Percentiles rank a stretch among this genome's conserved stretches.
Evolutionary conservation across 768 basidiomycete genomes (phyloP).

Genomic region (Ramaria rubella): DNA sequence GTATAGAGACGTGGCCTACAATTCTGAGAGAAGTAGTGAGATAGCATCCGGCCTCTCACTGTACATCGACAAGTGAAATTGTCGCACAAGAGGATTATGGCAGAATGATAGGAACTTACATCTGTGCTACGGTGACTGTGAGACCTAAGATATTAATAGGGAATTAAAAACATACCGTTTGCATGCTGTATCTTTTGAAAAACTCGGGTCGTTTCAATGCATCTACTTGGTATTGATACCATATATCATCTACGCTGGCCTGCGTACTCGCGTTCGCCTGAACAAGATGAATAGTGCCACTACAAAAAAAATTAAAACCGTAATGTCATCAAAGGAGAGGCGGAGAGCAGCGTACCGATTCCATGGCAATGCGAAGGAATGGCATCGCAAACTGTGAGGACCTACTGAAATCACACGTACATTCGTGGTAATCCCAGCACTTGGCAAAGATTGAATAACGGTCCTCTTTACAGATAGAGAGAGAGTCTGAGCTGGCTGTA

Average conservation of each 20-base stretch:
- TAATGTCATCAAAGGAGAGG: not conserved
- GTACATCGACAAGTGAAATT: not conserved
- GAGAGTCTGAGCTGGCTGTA: not conserved
- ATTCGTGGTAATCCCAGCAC: not conserved
- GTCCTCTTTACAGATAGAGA: not conserved
- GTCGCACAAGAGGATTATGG: not conserved
- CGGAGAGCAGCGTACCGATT: not conserved
- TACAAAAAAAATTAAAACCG: not conserved
- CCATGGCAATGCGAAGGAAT: not conserved
- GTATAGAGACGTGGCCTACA: slow-evolving; percentile 37
- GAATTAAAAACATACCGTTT: slow-evolving; percentile 40
- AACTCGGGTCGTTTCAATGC: slow-evolving; percentile 45
- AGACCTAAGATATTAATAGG: slow-evolving; percentile 2
- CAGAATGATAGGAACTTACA: slow-evolving; percentile 32
- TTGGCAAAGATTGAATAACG: not conserved
- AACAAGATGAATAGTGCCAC: slow-evolving; percentile 22
- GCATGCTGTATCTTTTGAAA: slow-evolving; percentile 69
- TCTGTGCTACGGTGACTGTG: slow-evolving; percentile 49
- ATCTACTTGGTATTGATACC: slow-evolving; percentile 60
- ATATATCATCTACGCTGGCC: slow-evolving; percentile 45
- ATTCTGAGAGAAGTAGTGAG: slow-evolving; percentile 84
- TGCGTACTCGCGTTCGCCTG: slow-evolving; percentile 27
- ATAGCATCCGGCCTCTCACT: slow-evolving; percentile 66
- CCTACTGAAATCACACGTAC: not conserved
- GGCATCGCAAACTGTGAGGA: not conserved